Percentiles rank a stretch among this genome's conserved stretches.
Conservation (phyloP, 2,329 filamentous ascomycete species). For the Fusarium nygamai region DNA sequence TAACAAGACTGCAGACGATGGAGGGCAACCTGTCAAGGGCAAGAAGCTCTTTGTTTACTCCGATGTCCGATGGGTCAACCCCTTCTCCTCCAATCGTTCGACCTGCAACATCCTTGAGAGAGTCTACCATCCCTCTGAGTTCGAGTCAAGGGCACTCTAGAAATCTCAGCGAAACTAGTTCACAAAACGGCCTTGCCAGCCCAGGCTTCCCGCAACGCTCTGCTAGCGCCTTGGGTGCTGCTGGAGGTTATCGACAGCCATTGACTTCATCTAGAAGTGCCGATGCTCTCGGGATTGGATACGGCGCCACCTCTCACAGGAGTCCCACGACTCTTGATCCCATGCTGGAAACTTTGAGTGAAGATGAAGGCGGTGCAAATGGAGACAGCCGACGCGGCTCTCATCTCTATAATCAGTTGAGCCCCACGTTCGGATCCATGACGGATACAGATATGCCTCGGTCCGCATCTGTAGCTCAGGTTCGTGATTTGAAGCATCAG, state of each 20-base stretch:
- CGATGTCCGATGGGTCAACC: conserved; percentile 60
- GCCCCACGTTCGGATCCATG: conserved; percentile 56
- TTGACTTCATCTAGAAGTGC: conserved; percentile 56
- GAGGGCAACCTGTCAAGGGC: conserved; percentile 89
- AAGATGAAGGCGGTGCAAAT: conserved; percentile 57
- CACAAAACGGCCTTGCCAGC: conserved; percentile 43
- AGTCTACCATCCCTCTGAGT: conserved; percentile 25
- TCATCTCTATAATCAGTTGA: conserved; percentile 51
- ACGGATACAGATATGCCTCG: conserved; percentile 65
- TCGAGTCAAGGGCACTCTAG: conserved; percentile 44
- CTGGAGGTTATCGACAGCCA: conserved; percentile 66
- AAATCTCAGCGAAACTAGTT: conserved; percentile 47
- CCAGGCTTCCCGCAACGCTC: conserved; percentile 62
- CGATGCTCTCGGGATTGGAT: conserved; percentile 51
- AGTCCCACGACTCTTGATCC: conserved; percentile 54
- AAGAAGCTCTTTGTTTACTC: conserved; percentile 68
- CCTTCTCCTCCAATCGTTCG: conserved; percentile 60
- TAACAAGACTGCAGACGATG: conserved; percentile 74
- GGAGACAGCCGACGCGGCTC: conserved; percentile 34
- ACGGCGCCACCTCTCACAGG: conserved; percentile 48
- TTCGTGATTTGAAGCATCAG: conserved; percentile 80
- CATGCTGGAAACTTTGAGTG: conserved; percentile 62
- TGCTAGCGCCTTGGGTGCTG: conserved; percentile 70
- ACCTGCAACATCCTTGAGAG: conserved; percentile 40
- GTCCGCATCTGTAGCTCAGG: conserved; percentile 77